These are phyloP conservation scores for Hemisphaericaspora lyxosophila DNA, from an alignment of 1,139 yeast genomes.

Conservation along the genomic window DNA sequence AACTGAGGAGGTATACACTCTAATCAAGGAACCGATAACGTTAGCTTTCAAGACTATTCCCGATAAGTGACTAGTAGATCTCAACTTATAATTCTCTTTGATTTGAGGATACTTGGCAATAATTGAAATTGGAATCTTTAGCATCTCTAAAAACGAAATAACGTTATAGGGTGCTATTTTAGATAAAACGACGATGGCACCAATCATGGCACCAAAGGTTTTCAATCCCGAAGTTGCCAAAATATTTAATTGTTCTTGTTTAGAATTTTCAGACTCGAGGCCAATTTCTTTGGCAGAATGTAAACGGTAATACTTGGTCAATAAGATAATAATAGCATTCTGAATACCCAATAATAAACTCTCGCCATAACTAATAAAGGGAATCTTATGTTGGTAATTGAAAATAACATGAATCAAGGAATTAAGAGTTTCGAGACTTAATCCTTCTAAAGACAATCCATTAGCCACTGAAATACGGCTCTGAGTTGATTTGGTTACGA, in stretches of 20 bases:
- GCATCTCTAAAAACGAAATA: slow-evolving; percentile 42
- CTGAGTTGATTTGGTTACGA: slow-evolving; percentile 24
- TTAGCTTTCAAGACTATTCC: slow-evolving; percentile 56
- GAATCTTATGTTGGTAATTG: slow-evolving; percentile 35
- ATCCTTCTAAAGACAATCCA: slow-evolving; percentile 40
- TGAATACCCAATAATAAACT: slow-evolving; percentile 42
- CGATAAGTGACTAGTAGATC: slow-evolving; percentile 56
- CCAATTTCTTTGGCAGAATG: slow-evolving; percentile 19
- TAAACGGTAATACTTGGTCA: slow-evolving; percentile 37
- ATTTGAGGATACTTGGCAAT: slow-evolving; percentile 60
- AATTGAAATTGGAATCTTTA: slow-evolving; percentile 55
- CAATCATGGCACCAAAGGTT: slow-evolving; percentile 32
- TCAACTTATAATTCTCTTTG: slow-evolving; percentile 41
- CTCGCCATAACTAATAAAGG: slow-evolving; percentile 46
- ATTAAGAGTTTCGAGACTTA: slow-evolving; percentile 39
- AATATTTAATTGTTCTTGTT: slow-evolving; percentile 19
- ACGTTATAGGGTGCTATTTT: slow-evolving; percentile 33
- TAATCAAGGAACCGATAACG: slow-evolving; percentile 52
- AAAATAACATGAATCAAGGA: slow-evolving; percentile 44
- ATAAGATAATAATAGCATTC: slow-evolving; percentile 36
- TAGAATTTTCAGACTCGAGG: slow-evolving; percentile 15
- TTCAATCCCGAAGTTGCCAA: slow-evolving; percentile 21
- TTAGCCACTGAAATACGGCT: slow-evolving; percentile 34
- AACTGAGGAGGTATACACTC: slow-evolving; percentile 58
- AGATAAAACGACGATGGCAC: slow-evolving; percentile 28